Evolutionary conservation across 2,329 filamentous ascomycete species (phyloP).

Genomic region (Trichophyton schoenleinii): DNA sequence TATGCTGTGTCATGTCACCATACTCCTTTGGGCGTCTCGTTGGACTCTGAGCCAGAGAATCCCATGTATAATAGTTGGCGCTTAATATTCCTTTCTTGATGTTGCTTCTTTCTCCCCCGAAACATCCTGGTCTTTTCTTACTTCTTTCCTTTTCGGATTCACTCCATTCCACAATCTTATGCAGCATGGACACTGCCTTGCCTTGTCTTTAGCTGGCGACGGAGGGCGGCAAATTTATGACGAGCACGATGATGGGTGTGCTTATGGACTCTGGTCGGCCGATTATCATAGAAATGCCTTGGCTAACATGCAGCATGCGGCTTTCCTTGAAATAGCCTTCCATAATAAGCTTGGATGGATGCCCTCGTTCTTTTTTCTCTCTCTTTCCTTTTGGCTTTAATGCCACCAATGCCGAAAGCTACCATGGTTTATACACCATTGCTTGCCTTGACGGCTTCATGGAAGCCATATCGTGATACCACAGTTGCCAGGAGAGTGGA

Average conservation of each 20-base stretch:
- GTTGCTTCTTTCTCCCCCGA: neutral
- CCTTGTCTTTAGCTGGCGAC: neutral
- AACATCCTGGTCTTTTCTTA: neutral
- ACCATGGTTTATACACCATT: neutral
- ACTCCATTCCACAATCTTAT: neutral
- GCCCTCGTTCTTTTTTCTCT: neutral
- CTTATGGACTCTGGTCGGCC: neutral
- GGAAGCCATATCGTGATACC: constrained; percentile 1
- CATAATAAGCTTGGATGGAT: neutral
- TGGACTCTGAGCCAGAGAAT: neutral
- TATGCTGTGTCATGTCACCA: neutral
- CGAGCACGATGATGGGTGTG: too few relatives aligned
- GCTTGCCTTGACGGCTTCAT: neutral
- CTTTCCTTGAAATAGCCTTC: neutral
- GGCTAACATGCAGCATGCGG: neutral
- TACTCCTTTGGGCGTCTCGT: neutral
- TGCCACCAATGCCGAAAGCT: neutral
- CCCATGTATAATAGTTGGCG: constrained; percentile 4
- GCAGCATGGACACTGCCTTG: neutral
- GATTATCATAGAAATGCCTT: neutral
- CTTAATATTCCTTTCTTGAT: neutral
- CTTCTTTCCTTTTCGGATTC: neutral
- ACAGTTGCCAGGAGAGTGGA: constrained; percentile 1
- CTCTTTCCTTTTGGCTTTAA: too few relatives aligned
- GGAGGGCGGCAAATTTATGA: neutral